Conservation (phyloP, 257 asterid genomes). For the Ehretia macrophylla region DNA sequence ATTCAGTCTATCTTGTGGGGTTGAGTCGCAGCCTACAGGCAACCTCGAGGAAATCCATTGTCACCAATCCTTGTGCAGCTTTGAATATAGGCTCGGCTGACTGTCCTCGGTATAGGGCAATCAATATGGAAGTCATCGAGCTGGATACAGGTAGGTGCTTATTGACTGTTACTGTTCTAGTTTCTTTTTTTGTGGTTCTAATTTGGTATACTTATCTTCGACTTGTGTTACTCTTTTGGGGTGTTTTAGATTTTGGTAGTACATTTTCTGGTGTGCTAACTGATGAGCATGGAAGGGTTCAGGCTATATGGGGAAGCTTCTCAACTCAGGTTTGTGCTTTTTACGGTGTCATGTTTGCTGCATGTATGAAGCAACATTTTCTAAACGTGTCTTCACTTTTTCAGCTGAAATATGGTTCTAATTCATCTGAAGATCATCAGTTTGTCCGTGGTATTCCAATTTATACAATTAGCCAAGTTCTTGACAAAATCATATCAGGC, state of each 20-base stretch:
- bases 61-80: conserved; percentile 94
- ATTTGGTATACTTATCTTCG: neutral
- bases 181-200: neutral
- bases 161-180: neutral
- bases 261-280: conserved; percentile 96
- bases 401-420: conserved; percentile 81
- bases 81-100: conserved; percentile 87
- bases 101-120: conserved; percentile 94
- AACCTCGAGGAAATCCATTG: conserved; percentile 88
- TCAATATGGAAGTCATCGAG: conserved; percentile 96
- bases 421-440: conserved; percentile 90
- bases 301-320: conserved; percentile 98
- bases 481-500: conserved; percentile 59
- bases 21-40: conserved; percentile 93
- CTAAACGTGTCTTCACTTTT: conserved; percentile 25
- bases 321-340: conserved; percentile 81
- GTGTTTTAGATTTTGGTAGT: conserved; percentile 81
- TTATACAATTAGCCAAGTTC: conserved; percentile 65
- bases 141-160: conserved; percentile 75
- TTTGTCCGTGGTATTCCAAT: conserved; percentile 93
- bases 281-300: conserved; percentile 91
- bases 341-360: neutral
- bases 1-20: conserved; percentile 93
- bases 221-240: conserved; percentile 10
- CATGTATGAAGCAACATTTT: conserved; percentile 11